Percentiles rank a stretch among this genome's conserved stretches.
These are phyloP conservation scores for Leccinum incarnatum DNA, from an alignment of 768 basidiomycete genomes.

Conservation along the genomic window DNA sequence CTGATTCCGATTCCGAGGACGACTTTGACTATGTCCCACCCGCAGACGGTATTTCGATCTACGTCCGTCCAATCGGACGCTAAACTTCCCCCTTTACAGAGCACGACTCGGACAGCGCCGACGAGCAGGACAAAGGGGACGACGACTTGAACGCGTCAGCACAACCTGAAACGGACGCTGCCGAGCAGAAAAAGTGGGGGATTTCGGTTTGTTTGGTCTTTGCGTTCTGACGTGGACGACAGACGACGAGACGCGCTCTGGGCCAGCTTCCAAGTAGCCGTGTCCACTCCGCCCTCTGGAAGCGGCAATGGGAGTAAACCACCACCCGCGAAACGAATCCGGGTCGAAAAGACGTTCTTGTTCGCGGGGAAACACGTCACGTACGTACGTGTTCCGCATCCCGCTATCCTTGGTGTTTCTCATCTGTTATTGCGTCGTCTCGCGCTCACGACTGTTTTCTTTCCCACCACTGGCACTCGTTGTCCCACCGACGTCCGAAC, in stretches of 20 bases:
- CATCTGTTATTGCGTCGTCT: not conserved
- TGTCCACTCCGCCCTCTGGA: slow-evolving; percentile 32
- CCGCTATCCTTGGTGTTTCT: not conserved
- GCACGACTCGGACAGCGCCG: slow-evolving; percentile 39
- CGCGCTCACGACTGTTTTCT: not conserved
- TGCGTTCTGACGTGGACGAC: not conserved
- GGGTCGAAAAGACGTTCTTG: slow-evolving; percentile 64
- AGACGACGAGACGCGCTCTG: slow-evolving; percentile 67
- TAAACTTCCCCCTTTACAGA: slow-evolving; percentile 1
- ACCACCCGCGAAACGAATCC: slow-evolving; percentile 45
- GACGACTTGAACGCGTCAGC: not conserved
- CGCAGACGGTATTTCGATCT: slow-evolving; percentile 32
- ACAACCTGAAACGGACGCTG: slow-evolving; percentile 34
- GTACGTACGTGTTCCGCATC: slow-evolving; percentile 48
- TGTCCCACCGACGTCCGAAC: not conserved
- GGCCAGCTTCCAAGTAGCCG: slow-evolving; percentile 65
- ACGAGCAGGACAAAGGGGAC: slow-evolving; percentile 37
- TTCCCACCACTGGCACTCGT: no score
- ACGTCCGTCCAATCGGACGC: not conserved
- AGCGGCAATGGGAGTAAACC: not conserved
- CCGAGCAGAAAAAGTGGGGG: slow-evolving; percentile 44
- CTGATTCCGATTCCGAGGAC: slow-evolving; percentile 68
- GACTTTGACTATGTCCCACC: slow-evolving; percentile 63
- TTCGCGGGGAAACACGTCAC: slow-evolving; percentile 76
- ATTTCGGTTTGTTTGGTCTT: not conserved